phyloP scores from a whole-genome alignment of 2,329 filamentous ascomycete species.

The Paramyrothecium roridum region DNA sequence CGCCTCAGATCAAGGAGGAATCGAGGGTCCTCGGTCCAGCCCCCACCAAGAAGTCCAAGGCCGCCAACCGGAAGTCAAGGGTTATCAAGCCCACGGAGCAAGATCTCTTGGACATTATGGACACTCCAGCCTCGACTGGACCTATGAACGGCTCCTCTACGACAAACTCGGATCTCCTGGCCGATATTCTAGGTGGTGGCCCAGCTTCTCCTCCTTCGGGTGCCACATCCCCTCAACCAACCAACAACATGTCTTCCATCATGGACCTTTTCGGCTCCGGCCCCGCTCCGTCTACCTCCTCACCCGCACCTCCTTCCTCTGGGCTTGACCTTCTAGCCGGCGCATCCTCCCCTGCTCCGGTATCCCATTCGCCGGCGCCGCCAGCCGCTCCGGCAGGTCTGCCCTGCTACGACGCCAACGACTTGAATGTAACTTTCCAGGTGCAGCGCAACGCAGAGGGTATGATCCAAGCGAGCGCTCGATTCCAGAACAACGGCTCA shows the following conservation, averaged over 20 bases:
- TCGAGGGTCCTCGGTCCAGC: slow-evolving; percentile 86
- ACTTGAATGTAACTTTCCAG: slow-evolving; percentile 75
- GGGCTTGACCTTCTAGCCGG: slow-evolving; percentile 46
- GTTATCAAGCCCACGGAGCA: slow-evolving; percentile 82
- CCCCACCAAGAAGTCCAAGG: slow-evolving; percentile 60
- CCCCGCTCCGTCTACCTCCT: slow-evolving; percentile 30
- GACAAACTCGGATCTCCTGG: slow-evolving; percentile 82
- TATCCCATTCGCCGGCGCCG: slow-evolving; percentile 28
- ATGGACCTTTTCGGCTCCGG: slow-evolving; percentile 79
- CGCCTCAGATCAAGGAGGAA: slow-evolving; percentile 94
- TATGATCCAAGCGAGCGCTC: slow-evolving; percentile 75
- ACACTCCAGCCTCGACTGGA: slow-evolving; percentile 52
- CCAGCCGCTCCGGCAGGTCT: slow-evolving; percentile 51
- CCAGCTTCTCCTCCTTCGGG: slow-evolving; percentile 37
- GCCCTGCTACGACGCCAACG: slow-evolving; percentile 83
- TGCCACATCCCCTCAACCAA: slow-evolving; percentile 42
- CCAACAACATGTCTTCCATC: slow-evolving; percentile 66
- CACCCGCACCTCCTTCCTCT: slow-evolving; percentile 35
- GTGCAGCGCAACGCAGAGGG: slow-evolving; percentile 79
- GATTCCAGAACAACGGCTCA: slow-evolving; percentile 74
- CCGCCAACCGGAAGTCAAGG: slow-evolving; percentile 72
- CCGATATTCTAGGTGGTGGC: slow-evolving; percentile 85
- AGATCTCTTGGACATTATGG: slow-evolving; percentile 92
- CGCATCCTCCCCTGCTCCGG: slow-evolving; percentile 46
- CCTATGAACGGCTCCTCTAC: slow-evolving; percentile 48